Base-by-base conservation (phyloP, 2,329 filamentous ascomycete genomes). In the Pseudogymnoascus sp. region DNA sequence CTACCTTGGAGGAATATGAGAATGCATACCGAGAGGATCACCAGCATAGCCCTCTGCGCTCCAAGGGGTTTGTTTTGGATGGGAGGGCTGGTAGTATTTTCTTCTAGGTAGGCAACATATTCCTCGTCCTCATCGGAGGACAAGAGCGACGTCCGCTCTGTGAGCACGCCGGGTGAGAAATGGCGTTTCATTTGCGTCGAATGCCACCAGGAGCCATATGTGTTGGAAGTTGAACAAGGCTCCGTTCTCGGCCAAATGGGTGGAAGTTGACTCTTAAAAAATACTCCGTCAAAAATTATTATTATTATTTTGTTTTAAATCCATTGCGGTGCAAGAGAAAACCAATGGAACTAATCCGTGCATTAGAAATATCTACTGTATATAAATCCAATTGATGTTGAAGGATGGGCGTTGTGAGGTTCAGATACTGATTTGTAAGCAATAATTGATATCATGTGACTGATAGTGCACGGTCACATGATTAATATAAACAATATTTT, bases 1-100 rank as follows among this genome's bases (percentile, higher is more conserved):
- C 58, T 72, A 81, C 82, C 81, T 77, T 84, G 82, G 14, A 86
- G 70, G 66, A 86, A 86, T 28, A 86, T 81, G 57, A 86, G 73
- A 2, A 79, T 69, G 68, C 81, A 82, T 65, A 83, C 75, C 64
- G 79, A 83, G 41, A 78, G 64, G 12, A 79, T 74, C 60, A 87
- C 80, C 43, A 78, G 74, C 2, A 75, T 41, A 6, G 71, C 76
- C 57, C 80, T 65, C 8, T 57, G 18, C 6, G 35, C 64, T 20
- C 67, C 66, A 60, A 72, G 68, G 2, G 67, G 62, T 57, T 70
- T 68, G 59, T 69, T 71, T n/a, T 8, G 9, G 43, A 25, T 16
- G 22, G 43, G 14, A 32, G 7, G 22, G 8, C 11, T 28, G 25
- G 43, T 4, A 7, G 43, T 12, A 4, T 30, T 30, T 2, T 28